A percentile compares a stretch with the other conserved stretches of the same genome.
These are phyloP conservation scores for Hypoxylon sp. DNA, from an alignment of 2,329 filamentous ascomycete genomes.

Conservation along the genomic window DNA sequence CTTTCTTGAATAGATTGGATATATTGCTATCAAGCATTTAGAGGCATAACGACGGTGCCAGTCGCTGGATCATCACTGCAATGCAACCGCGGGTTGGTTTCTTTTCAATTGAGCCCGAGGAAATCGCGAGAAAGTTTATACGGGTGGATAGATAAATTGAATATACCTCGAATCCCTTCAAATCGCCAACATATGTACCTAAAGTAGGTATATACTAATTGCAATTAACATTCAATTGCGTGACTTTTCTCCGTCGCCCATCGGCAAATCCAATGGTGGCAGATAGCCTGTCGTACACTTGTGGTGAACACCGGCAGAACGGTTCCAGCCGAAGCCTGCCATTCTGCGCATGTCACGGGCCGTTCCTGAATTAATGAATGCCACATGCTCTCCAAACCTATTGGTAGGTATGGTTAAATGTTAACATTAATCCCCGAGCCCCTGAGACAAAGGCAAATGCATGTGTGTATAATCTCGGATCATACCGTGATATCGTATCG, in stretches of 20 bases:
- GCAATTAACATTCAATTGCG: conserved; percentile 41
- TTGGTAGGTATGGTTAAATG: conserved; percentile 31
- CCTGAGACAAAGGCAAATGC: conserved; percentile 17
- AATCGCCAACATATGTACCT: conserved; percentile 20
- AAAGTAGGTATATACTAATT: conserved; percentile 24
- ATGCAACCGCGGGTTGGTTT: conserved; percentile 45
- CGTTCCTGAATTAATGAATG: conserved; percentile 43
- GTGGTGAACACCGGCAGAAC: conserved; percentile 30
- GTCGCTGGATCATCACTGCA: conserved; percentile 44
- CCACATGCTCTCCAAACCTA: conserved; percentile 23
- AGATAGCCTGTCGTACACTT: conserved; percentile 17
- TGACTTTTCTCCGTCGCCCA: conserved; percentile 34
- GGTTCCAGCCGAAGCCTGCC: conserved; percentile 38
- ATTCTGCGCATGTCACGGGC: conserved; percentile 36
- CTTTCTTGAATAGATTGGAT: conserved; percentile 48
- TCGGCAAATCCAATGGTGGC: conserved; percentile 40
- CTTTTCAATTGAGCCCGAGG: conserved; percentile 18
- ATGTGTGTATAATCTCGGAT: conserved; percentile 34
- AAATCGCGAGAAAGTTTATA: conserved; percentile 31
- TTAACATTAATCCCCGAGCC: conserved; percentile 34
- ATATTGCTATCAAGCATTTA: conserved; percentile 34
- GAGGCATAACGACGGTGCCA: conserved; percentile 35
- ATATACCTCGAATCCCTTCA: conserved; percentile 28
- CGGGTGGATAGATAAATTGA: conserved; percentile 31
- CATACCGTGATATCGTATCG: conserved; percentile 34